Percentiles rank a stretch among this genome's conserved stretches.
These are phyloP conservation scores for Dipteronia sinensis DNA, from an alignment of 345 rosid species.

Conservation along the genomic window DNA sequence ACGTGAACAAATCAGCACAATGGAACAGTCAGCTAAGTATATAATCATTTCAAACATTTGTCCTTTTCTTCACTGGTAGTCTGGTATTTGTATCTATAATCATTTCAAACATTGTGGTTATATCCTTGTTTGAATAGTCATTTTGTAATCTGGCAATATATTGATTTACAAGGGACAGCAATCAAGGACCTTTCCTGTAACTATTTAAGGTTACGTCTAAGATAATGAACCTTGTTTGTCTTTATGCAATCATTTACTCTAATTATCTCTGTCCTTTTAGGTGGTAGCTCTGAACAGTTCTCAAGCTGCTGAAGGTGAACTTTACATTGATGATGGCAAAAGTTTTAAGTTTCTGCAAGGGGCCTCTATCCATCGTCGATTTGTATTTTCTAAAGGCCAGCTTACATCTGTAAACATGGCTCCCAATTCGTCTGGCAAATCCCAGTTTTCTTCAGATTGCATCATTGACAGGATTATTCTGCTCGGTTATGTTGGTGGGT, in stretches of 20 bases:
- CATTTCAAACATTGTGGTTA: not conserved
- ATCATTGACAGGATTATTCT: constrained; percentile 79
- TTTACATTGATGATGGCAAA: constrained; percentile 91
- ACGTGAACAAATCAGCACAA: not conserved
- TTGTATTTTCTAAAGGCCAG: constrained; percentile 66
- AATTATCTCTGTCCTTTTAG: constrained; percentile 34
- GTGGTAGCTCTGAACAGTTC: constrained; percentile 92
- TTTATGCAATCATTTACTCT: not conserved
- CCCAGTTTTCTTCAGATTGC: constrained; percentile 56
- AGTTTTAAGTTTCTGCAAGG: constrained; percentile 75
- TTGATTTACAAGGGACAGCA: not conserved
- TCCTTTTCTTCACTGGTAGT: not conserved
- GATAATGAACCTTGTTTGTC: not conserved
- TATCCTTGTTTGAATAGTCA: not conserved
- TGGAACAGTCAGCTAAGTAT: too few species aligned
- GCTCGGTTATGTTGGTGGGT: constrained; percentile 52
- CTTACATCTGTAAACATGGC: constrained; percentile 61
- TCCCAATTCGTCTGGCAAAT: constrained; percentile 30
- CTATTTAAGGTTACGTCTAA: not conserved
- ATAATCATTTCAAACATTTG: too few species aligned
- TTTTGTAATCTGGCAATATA: not conserved
- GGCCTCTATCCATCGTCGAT: constrained; percentile 76
- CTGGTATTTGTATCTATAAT: not conserved
- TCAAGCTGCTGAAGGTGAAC: constrained; percentile 86
- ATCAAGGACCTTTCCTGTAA: not conserved